Evolutionary conservation across 2,329 filamentous ascomycete genomes (phyloP).

Genomic region (Grosmannia serpens): DNA sequence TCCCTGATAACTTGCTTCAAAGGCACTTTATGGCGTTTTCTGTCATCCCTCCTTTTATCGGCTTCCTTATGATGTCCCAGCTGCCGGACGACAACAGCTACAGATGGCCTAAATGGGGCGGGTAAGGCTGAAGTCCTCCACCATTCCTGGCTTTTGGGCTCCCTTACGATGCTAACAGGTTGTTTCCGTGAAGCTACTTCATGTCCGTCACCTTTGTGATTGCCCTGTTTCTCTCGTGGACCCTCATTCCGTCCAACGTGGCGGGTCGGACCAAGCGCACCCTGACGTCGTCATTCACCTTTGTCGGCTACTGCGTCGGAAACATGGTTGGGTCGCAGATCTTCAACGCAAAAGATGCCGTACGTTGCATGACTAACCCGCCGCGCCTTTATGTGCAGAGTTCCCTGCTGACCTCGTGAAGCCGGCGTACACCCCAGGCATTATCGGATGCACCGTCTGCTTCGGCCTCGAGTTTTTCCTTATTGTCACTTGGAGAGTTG

Average conservation of each 20-base stretch:
- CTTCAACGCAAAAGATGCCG: conserved; percentile 29
- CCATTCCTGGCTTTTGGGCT: neutral
- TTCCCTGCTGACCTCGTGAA: conserved; percentile 2
- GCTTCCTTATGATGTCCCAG: conserved; percentile 24
- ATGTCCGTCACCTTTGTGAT: conserved; percentile 24
- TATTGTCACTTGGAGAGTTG: conserved; percentile 25
- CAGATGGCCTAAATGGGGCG: conserved; percentile 26
- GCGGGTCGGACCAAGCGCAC: conserved; percentile 35
- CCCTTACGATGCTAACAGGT: neutral
- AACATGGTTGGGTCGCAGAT: conserved; percentile 36
- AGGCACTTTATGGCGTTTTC: conserved; percentile 26
- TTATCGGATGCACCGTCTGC: conserved; percentile 25
- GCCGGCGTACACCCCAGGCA: conserved; percentile 32
- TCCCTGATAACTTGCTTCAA: neutral
- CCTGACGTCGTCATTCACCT: conserved; percentile 30
- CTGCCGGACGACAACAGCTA: conserved; percentile 22
- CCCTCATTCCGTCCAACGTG: conserved; percentile 30
- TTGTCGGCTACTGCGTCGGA: conserved; percentile 34
- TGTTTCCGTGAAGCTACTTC: conserved; percentile 15
- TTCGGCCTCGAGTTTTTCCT: conserved; percentile 26
- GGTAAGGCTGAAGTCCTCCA: conserved; percentile 1
- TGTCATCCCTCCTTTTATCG: conserved; percentile 22
- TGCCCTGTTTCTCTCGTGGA: conserved; percentile 22
- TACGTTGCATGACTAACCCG: conserved; percentile 9
- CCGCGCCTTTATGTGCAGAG: neutral